Evolutionary conservation across 768 basidiomycete species (phyloP), one percentile per base, ranked within the genome.

Genomic region (Imleria badia): DNA sequence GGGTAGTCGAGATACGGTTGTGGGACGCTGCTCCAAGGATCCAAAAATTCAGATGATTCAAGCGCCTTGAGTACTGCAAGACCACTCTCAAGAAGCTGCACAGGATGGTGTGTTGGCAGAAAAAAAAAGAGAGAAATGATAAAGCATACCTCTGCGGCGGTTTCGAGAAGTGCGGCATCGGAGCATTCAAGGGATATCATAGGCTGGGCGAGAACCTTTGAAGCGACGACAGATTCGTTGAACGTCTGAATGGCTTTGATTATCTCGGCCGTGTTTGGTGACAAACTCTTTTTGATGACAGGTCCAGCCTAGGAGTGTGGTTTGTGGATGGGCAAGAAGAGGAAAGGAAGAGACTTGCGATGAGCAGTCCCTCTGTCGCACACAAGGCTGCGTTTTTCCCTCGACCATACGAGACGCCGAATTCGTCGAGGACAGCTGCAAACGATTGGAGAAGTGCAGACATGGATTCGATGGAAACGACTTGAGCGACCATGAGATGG

Each of bases 361-460:
- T 86, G 69, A 94, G 81, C 0, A 93, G 73, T 10, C 89, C 89
- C 70, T 94, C 91, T 6, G 83, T 86, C 11, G 89, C 89, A 69
- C 91, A 91, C 11, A 91, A 71, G 0, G 86, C 89, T 0, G 91
- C 90, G 43, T 83, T 80, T 70, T 91, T 87, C 3, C 89, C 91
- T 17, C 92, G 83, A n/a, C 86, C 84, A 59, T 88, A 84, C 5
- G 91, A 92, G 3, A 91, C 89, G 44, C 89, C 89, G 52, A 94
- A 92, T 65, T 94, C 93, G 64, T 94, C 91, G 19, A 97, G 76
- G 4, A 96, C 95, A 1, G 87, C 79, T 3, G 86, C 84, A 68
- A 97, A 91, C 0, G 94, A 89, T 59, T 87, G 85, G 23, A 97
- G 78, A 29, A 97, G 81, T 8, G 84, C 79, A 41, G 89, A 75